Conservation (phyloP, 2,329 filamentous ascomycete species). For the Kalmusia sp. region DNA sequence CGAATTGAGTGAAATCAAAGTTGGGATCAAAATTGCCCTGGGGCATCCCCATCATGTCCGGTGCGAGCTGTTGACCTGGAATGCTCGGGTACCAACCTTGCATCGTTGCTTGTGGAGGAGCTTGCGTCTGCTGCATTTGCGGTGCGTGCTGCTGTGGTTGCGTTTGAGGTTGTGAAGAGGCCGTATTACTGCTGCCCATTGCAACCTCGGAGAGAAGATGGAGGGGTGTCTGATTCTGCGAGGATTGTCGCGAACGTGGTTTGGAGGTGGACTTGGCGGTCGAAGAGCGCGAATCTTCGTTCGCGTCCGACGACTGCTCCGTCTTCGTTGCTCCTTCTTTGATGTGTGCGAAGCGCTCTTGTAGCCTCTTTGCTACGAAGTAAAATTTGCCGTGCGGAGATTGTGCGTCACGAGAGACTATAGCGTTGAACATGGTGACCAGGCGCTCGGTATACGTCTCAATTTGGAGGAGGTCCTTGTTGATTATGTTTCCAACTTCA, state of each 20-base stretch:
- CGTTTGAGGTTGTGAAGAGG: slow-evolving; percentile 11
- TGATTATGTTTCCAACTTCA: slow-evolving; percentile 59
- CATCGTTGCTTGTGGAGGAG: slow-evolving; percentile 18
- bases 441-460: slow-evolving; percentile 55
- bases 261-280: slow-evolving; percentile 21
- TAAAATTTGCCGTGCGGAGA: slow-evolving; percentile 57
- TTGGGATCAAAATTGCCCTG: slow-evolving; percentile 40
- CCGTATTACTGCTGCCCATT: slow-evolving; percentile 40
- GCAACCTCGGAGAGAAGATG: slow-evolving; percentile 51
- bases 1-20: slow-evolving; percentile 47
- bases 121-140: slow-evolving; percentile 14
- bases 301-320: slow-evolving; percentile 30
- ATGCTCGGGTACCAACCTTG: slow-evolving; percentile 39
- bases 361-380: slow-evolving; percentile 53
- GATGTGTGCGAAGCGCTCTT: slow-evolving; percentile 53
- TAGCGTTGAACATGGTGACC: slow-evolving; percentile 54
- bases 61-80: slow-evolving; percentile 18
- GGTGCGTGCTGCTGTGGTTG: slow-evolving; percentile 13
- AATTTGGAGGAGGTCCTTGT: slow-evolving; percentile 55
- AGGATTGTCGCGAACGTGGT: slow-evolving; percentile 30
- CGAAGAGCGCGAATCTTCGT: slow-evolving; percentile 27
- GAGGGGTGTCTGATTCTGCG: slow-evolving; percentile 44
- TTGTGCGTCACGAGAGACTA: slow-evolving; percentile 49
- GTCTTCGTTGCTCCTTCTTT: slow-evolving; percentile 49
- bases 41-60: slow-evolving; percentile 36